A percentile compares a stretch with the other conserved stretches of the same genome.
Evolutionary conservation across 208 protist genomes (phyloP).

Genomic region (Leishmania mexicana): DNA sequence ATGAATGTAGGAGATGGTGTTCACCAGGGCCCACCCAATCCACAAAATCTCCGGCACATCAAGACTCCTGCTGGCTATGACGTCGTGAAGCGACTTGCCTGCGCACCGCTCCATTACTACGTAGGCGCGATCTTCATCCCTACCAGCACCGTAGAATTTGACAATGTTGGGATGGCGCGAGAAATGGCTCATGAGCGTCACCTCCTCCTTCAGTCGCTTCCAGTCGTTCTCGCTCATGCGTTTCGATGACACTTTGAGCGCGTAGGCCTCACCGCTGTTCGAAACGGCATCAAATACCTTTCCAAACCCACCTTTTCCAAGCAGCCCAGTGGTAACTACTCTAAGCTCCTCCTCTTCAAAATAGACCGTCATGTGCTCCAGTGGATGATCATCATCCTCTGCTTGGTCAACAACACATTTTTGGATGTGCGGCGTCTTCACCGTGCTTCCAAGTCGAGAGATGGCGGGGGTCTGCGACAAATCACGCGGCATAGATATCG

Average conservation of each 20-base stretch:
- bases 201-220: conserved; percentile 82
- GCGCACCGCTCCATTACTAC: conserved; percentile 90
- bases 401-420: conserved; percentile 49
- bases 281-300: conserved; percentile 80
- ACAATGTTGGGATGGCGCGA: conserved; percentile 89
- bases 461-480: conserved; percentile 78
- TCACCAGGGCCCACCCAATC: conserved; percentile 83
- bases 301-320: conserved; percentile 88
- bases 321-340: conserved; percentile 63
- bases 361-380: conserved; percentile 69
- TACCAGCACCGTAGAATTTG: conserved; percentile 73
- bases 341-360: conserved; percentile 77
- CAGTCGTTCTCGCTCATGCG: conserved; percentile 82
- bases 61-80: conserved; percentile 64
- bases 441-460: conserved; percentile 54
- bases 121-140: conserved; percentile 76
- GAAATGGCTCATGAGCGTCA: conserved; percentile 88
- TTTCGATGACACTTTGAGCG: conserved; percentile 87
- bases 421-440: conserved; percentile 78
- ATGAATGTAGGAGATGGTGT: conserved; percentile 87
- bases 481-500: conserved; percentile 69
- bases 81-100: conserved; percentile 72
- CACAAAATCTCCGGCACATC: conserved; percentile 81
- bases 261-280: conserved; percentile 76
- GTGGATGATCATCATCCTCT: conserved; percentile 56